Base-by-base conservation (phyloP, 2,329 filamentous ascomycete genomes). In the Reticulascus tulasneorum region DNA sequence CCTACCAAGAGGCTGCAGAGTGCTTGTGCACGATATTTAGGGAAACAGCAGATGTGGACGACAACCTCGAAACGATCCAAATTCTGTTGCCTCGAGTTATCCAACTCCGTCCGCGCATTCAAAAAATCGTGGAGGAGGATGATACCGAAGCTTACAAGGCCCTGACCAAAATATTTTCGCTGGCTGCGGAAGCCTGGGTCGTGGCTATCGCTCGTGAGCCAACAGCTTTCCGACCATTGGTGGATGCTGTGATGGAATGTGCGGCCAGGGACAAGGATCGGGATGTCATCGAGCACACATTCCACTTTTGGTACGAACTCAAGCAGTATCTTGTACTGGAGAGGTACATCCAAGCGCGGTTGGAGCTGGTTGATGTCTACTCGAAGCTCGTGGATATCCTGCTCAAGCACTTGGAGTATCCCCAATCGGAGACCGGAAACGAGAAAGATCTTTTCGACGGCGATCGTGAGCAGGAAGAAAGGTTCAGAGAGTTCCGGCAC, bases 231-330 rank as follows among this genome's bases (percentile, higher is more conserved):
- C 77, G 86, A 24, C 79, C 79, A 9, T 71, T 98, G 6, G 91
- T 98, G 9, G 89, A 96, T 52, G 81, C 85, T 7, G 81, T 98
- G 12, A 73, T 97, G n/a, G 90, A 97, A 64, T 95, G 89, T 54
- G 90, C 87, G 42, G 79, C 84, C 9, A 77, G 85, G 48, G 93
- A 98, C 59, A 82, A 81, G 56, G 91, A 96, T 35, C 80, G 85
- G 44, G 93, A 98, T 48, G 88, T 90, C 5, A 89, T 98, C 45
- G 86, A 88, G 35, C 81, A 93, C 52, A 98, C 94, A 0, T 98
- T 98, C 63, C 81, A 80, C 48, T 97, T 98, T 66, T 98, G 93
- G 93, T 97, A 94, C 58, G 93, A 98, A 56, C 75, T 98, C 29
- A 98, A 98, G 69, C 89, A 96, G 59, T 96, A 94, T 58, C 73